A percentile compares a stretch with the other conserved stretches of the same genome.
Conservation (phyloP, 1,284 basidiomycete species). For the Austroboletus olivaceoglutinosus region DNA sequence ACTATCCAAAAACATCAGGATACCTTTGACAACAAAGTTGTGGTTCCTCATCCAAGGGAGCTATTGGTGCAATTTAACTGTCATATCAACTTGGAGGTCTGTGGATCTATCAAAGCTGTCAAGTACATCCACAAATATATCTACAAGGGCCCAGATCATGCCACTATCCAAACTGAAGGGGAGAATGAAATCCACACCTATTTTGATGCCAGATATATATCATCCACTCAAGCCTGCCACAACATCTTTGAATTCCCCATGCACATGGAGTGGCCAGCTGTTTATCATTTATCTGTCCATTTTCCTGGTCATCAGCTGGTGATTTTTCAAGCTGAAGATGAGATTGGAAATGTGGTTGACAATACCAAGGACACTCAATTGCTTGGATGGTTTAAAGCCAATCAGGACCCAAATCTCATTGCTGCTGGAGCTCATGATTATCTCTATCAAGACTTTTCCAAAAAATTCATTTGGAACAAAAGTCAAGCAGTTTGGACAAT, state of each 20-base stretch:
- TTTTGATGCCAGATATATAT: slow-evolving; percentile 21
- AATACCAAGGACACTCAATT: slow-evolving; percentile 27
- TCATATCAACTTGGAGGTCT: slow-evolving; percentile 48
- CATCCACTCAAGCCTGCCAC: slow-evolving; percentile 10
- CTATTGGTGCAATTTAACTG: slow-evolving; percentile 33
- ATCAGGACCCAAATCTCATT: slow-evolving; percentile 25
- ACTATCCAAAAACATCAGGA: slow-evolving; percentile 1
- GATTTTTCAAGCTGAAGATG: slow-evolving; percentile 28
- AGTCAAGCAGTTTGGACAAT: background rate
- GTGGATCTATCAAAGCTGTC: slow-evolving; percentile 24
- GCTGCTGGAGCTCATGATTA: slow-evolving; percentile 28
- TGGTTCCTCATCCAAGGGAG: slow-evolving; percentile 8
- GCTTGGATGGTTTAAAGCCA: slow-evolving; percentile 43
- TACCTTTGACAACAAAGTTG: slow-evolving; percentile 2
- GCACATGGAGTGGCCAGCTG: slow-evolving; percentile 16
- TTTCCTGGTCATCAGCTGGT: slow-evolving; percentile 35
- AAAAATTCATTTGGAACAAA: slow-evolving; percentile 22
- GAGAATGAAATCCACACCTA: slow-evolving; percentile 12
- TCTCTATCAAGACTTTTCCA: slow-evolving; percentile 45
- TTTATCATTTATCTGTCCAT: slow-evolving; percentile 14
- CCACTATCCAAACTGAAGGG: slow-evolving; percentile 15
- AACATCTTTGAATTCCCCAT: no score
- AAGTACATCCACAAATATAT: no score
- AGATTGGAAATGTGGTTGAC: slow-evolving; percentile 12
- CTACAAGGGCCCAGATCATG: no score